Conservation (phyloP, 2,329 filamentous ascomycete genomes). For the Lasiodiplodia sp. region DNA sequence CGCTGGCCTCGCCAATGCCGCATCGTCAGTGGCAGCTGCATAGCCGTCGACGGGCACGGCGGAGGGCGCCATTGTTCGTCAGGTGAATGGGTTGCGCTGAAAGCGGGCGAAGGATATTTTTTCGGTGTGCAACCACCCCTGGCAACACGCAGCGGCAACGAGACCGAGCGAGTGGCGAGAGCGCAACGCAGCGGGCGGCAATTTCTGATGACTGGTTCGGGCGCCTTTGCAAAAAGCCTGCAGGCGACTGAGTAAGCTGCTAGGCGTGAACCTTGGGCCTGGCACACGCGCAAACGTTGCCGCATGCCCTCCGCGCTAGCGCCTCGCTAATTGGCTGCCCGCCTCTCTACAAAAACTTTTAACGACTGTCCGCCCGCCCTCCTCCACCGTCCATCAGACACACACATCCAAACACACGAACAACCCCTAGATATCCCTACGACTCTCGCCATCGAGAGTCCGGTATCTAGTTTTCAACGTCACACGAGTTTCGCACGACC, state of each 20-base stretch:
- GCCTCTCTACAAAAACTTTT: constrained; percentile 31
- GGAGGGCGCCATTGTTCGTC: constrained; percentile 29
- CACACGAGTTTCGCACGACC: constrained; percentile 36
- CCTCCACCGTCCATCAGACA: constrained; percentile 39
- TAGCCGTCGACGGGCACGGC: constrained; percentile 30
- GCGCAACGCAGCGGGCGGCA: constrained; percentile 1
- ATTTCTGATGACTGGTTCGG: constrained; percentile 1
- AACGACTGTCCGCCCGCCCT: constrained; percentile 36
- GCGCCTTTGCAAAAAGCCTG: constrained; percentile 17
- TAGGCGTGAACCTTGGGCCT: not conserved
- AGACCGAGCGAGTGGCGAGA: constrained; percentile 19
- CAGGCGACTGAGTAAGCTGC: constrained; percentile 9
- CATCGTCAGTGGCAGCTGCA: constrained; percentile 12
- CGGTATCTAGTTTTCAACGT: constrained; percentile 53
- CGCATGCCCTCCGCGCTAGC: constrained; percentile 30
- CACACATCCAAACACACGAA: constrained; percentile 35
- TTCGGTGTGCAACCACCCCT: constrained; percentile 2
- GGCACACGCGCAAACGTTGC: constrained; percentile 23
- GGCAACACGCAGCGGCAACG: constrained; percentile 7
- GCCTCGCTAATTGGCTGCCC: constrained; percentile 31
- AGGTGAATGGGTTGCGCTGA: constrained; percentile 9
- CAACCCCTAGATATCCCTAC: constrained; percentile 50
- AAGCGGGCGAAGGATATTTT: constrained; percentile 12
- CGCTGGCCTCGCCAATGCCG: constrained; percentile 22
- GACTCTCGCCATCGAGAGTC: constrained; percentile 56